Evolutionary conservation across 1,284 basidiomycete genomes (phyloP), one percentile per base, ranked within the genome.

Genomic region (Sporisorium graminicola): DNA sequence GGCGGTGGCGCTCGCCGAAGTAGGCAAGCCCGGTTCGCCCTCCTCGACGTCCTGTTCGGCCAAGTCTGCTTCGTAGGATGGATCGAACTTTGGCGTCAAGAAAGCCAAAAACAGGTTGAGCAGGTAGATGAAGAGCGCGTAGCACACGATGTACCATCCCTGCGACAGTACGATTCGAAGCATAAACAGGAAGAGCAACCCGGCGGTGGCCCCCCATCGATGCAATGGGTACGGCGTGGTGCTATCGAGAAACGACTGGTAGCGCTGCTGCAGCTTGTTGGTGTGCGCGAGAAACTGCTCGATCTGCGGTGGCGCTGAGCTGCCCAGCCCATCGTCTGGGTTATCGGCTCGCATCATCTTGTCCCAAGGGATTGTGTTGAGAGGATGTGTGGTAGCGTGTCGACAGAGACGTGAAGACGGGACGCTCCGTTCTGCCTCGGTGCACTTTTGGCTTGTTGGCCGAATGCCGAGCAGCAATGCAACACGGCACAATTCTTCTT

Each of bases 41-140:
- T 94, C 95, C 84, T 98, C 96, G 20, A 98, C 92, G 82, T 98
- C 95, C 83, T 96, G 93, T 7, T 94, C 95, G 60, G 94, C 89
- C 3, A 98, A 88, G 86, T 99, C 97, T 49, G 93, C 93, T 78
- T 96, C 93, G 42, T 98, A 88, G 1, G 94, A 95, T 0, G 97
- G 96, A 87, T 99, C 97, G 86, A 99, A 99, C 86, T 92, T 93
- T 43, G 94, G 94, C 87, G 94, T 93, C 7, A 95, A 88, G 88
- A 95, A 95, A 8, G 92, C 93, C 71, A 94, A 88, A 43, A 95
- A 90, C 58, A 95, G 87, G 86, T 87, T 86, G 74, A 85, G 74
- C 35, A 86, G 80, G 57, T 83, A 86, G 78, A 85, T 85, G 64
- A 82, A 81, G 43, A 85, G 77, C 13, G 81, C 82, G 61, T 85